Conservation (phyloP, 352 stramenopile species). For the Globisporangium cystogenes region DNA sequence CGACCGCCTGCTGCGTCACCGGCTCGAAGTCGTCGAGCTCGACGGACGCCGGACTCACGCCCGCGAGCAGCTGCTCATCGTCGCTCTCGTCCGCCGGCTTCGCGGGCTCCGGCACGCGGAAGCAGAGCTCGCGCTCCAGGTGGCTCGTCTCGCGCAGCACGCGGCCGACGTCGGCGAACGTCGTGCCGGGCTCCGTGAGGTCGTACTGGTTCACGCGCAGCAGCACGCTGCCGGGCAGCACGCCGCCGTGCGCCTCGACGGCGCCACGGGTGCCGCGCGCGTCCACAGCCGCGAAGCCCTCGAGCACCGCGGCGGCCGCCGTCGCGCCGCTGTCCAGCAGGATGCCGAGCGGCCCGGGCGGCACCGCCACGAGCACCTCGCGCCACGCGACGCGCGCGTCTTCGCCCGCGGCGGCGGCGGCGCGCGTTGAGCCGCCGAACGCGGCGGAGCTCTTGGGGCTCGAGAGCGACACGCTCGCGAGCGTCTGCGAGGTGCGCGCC, state of each 20-base stretch:
- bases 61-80: constrained; percentile 2
- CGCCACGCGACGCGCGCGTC: constrained; percentile 7
- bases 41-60: constrained; percentile 11
- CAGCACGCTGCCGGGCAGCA: constrained; percentile 40
- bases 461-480: constrained; percentile 4
- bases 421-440: constrained; percentile 1
- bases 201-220: constrained; percentile 62
- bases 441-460: constrained; percentile 5
- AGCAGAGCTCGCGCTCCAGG: constrained; percentile 38
- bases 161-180: constrained; percentile 45
- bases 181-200: constrained; percentile 33
- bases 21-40: constrained; percentile 8
- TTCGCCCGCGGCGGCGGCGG: constrained; percentile 5
- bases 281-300: constrained; percentile 50
- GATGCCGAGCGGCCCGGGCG: constrained; percentile 59
- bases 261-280: constrained; percentile 30
- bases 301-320: constrained; percentile 36
- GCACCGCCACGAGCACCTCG: constrained; percentile 40
- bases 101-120: constrained; percentile 25
- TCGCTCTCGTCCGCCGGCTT: neutral
- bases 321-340: constrained; percentile 43
- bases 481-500: neutral
- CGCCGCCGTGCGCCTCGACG: constrained; percentile 35
- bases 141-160: constrained; percentile 54
- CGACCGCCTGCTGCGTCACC: neutral